Base-by-base conservation (phyloP, 1,284 basidiomycete species). In the Cutaneotrichosporon cyanovorans region DNA sequence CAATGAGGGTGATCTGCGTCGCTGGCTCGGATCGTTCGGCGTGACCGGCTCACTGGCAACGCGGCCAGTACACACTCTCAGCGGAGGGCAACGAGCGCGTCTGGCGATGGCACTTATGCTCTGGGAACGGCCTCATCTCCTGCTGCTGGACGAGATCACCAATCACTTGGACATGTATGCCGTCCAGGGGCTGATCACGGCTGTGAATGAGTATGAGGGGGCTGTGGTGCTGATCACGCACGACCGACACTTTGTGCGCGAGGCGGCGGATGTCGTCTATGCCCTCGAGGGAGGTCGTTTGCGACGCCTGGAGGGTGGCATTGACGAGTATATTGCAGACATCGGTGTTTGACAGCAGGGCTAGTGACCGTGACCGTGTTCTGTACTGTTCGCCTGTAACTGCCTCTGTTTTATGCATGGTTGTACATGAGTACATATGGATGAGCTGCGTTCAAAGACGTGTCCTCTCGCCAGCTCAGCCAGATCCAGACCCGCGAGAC, bases 131-230 rank as follows among this genome's bases (percentile, higher is more conserved):
- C 72, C 71, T 2, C 58, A 66, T 33, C 48, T 72, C 0, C 51
- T 73, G 51, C 72, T 83, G 2, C 67, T 84, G 8, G 82, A 84
- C 59, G 82, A 84, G 62, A 77, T 81, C 14, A 81, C 82, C 20
- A 83, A 83, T 16, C 83, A 86, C 67, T 69, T 85, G 31, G 83
- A 85, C 61, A 74, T 77, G 45, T 76, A 79, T 30, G 83, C 81
- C 1, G 80, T 84, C 40, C 70, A 77, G 43, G 80, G 79, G 0
- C 71, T 85, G 3, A 76, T 79, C 1, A 66, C 73, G 9, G 78
- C 80, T 5, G 71, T 85, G 19, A 73, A 73, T 38, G 65, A 63
- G 14, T 85, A 77, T 58, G 67, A 69, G 20, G 83, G 84, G 3
- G 80, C 77, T 0, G 62, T 85, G 23, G 66, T 84, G 10, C 71